A percentile compares a stretch with the other conserved stretches of the same genome.
Conservation (phyloP, 371 early-diverging fungal genomes). For the Mortierella sp. region DNA sequence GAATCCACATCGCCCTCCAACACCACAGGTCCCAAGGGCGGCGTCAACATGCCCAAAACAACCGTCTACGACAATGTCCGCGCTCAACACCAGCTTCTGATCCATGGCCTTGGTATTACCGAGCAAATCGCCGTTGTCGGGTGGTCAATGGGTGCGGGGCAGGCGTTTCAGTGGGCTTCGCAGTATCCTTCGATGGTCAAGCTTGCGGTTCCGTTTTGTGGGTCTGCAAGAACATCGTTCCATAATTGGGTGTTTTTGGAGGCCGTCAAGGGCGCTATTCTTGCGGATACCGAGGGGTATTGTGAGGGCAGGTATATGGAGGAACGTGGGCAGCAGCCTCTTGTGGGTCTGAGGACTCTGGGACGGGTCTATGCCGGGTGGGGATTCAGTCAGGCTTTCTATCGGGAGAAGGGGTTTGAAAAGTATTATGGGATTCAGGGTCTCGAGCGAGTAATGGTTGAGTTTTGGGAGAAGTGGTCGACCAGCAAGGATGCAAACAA, state of each 20-base stretch:
- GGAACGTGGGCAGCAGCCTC: slow-evolving; percentile 24
- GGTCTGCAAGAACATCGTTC: slow-evolving; percentile 28
- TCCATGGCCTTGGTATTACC: slow-evolving; percentile 19
- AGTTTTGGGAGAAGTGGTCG: slow-evolving; percentile 40
- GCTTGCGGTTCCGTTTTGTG: slow-evolving; percentile 33
- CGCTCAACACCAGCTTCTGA: slow-evolving; percentile 31
- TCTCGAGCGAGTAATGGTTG: slow-evolving; percentile 25
- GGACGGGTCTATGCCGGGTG: slow-evolving; percentile 38
- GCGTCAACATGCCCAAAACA: slow-evolving; percentile 39
- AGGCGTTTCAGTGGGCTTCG: slow-evolving; percentile 34
- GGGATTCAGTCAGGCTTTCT: slow-evolving; percentile 36
- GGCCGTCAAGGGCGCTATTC: slow-evolving; percentile 27
- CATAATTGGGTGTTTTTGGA: slow-evolving; percentile 41
- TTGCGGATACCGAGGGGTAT: slow-evolving; percentile 31
- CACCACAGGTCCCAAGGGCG: slow-evolving; percentile 24
- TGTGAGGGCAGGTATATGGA: slow-evolving; percentile 27
- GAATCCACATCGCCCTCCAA: slow-evolving; percentile 44
- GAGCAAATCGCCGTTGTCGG: slow-evolving; percentile 28
- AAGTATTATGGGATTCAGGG: slow-evolving; percentile 29
- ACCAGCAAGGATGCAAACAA: slow-evolving; percentile 40
- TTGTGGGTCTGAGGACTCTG: slow-evolving; percentile 26
- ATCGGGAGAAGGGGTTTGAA: slow-evolving; percentile 38
- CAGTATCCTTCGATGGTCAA: slow-evolving; percentile 33
- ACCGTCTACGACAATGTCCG: slow-evolving; percentile 30
- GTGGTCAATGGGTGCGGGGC: slow-evolving; percentile 37